Base-by-base conservation (phyloP, 805 yeast species). In the Vanderwaltozyma polyspora region DNA sequence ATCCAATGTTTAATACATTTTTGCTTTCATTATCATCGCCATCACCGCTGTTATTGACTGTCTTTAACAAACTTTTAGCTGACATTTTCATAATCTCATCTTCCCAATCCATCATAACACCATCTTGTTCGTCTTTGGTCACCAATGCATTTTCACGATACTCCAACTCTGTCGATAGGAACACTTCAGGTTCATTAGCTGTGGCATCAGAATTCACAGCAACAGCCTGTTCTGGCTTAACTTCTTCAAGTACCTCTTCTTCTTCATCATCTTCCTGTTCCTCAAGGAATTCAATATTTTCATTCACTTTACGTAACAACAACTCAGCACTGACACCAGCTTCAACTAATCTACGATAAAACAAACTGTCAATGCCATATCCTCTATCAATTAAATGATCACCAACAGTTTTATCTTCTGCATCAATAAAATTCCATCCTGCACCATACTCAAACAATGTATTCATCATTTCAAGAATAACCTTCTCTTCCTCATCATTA, bases 91-190 rank as follows among this genome's bases (percentile, higher is more conserved):
- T 87, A 36, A 87, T 64, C 15, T 75, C 72, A 4, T 74, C 68
- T 54, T 87, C 97, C 97, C 97, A 87, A 46, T 79, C 80, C 97
- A 87, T 87, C 97, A 87, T 87, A 3, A 87, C 96, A 13, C 95
- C 97, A 49, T 87, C 96, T 31, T 70, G 66, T 33, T 78, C 63
- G 17, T 74, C 78, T 39, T 73, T 67, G 1, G 96, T 89, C 18
- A 84, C 63, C 18, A 87, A 63, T 0, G 91, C 77, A 39, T 77
- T 79, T 27, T 63, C 68, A 1, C 61, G 60, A 52, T 83, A 87
- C 44, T 74, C 76, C 18, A 87, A 62, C 48, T 77, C 67, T 4
- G 87, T 72, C 10, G 68, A 59, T 28, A 87, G 63, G 48, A 77
- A 87, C 0, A 80, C 68, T 3, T 64, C 54, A 33, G 68, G 71